Evolutionary conservation across 306 rosid genomes (phyloP).

Genomic region (Quercus robur): DNA sequence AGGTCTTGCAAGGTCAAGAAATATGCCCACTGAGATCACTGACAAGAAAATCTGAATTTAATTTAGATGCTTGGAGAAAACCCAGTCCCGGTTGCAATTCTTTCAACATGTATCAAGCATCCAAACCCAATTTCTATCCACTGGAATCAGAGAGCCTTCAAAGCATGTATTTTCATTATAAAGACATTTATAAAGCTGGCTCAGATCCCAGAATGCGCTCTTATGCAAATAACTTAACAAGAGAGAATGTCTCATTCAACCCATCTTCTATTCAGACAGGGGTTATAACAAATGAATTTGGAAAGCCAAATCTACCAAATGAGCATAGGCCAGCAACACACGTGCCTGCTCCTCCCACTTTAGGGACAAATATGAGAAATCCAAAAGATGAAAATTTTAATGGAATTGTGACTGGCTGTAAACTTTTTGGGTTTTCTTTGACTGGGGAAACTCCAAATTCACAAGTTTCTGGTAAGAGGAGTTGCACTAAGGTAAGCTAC

Average conservation of each 20-base stretch:
- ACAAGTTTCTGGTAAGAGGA: slow-evolving; percentile 66
- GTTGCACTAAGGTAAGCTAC: slow-evolving; percentile 90
- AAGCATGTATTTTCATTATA: slow-evolving; percentile 54
- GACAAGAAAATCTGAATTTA: slow-evolving; percentile 56
- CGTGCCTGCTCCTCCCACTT: slow-evolving; percentile 42
- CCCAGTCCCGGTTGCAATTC: slow-evolving; percentile 45
- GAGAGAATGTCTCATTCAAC: slow-evolving; percentile 42
- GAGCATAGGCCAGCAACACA: slow-evolving; percentile 51
- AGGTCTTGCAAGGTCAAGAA: slow-evolving; percentile 99
- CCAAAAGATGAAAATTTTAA: slow-evolving; percentile 50
- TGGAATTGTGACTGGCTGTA: slow-evolving; percentile 54
- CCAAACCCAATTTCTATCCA: slow-evolving; percentile 50
- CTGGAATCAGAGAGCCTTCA: slow-evolving; percentile 49
- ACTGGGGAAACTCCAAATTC: slow-evolving; percentile 47
- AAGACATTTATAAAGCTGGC: slow-evolving; percentile 49
- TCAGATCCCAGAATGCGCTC: slow-evolving; percentile 47
- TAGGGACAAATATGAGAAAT: slow-evolving; percentile 43
- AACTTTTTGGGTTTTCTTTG: slow-evolving; percentile 82
- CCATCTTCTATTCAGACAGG: slow-evolving; percentile 44
- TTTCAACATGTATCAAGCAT: slow-evolving; percentile 53
- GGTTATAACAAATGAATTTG: slow-evolving; percentile 46
- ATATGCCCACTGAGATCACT: slow-evolving; percentile 73
- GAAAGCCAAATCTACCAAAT: slow-evolving; percentile 29
- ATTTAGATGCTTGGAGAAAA: slow-evolving; percentile 66
- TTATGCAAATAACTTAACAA: slow-evolving; percentile 39